Percentiles rank a stretch among this genome's conserved stretches.
Evolutionary conservation across 2,329 filamentous ascomycete genomes (phyloP).

Genomic region (Fusarium sterilihyphosum): DNA sequence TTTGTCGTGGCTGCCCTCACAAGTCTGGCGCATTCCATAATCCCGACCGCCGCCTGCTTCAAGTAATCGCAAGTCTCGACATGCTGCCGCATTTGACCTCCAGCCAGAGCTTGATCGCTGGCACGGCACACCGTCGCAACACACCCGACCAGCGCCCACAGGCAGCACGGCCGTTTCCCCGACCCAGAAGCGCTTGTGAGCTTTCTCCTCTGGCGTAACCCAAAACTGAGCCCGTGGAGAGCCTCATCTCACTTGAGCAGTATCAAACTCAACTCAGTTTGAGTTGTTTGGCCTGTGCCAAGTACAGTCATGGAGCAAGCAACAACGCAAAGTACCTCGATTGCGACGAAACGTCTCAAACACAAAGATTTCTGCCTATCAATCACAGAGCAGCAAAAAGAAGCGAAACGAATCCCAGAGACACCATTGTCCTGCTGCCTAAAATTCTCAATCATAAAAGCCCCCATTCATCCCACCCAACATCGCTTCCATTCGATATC

Average conservation of each 20-base stretch:
- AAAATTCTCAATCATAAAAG: not conserved
- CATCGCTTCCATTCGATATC: not conserved
- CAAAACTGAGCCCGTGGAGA: rapidly evolving
- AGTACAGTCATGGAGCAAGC: not conserved
- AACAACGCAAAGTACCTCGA: too few relatives aligned
- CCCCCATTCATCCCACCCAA: not conserved
- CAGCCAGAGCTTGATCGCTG: not conserved
- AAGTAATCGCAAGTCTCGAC: not conserved
- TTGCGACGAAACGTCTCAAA: not conserved
- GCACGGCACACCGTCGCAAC: rapidly evolving
- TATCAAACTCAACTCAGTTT: not conserved
- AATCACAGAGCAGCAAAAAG: not conserved
- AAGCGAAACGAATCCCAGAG: not conserved
- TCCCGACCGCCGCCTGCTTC: not conserved
- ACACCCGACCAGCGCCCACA: not conserved
- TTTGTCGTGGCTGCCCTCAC: rapidly evolving
- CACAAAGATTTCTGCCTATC: not conserved
- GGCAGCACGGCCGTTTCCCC: rapidly evolving
- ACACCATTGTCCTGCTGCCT: not conserved
- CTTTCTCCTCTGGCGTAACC: not conserved
- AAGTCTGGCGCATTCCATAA: rapidly evolving
- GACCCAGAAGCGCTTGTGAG: rapidly evolving
- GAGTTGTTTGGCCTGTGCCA: not conserved
- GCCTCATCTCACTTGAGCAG: not conserved
- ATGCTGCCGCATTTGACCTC: not conserved